Evolutionary conservation across 768 basidiomycete species (phyloP).

Genomic region (Strobilomyces dryophilus): DNA sequence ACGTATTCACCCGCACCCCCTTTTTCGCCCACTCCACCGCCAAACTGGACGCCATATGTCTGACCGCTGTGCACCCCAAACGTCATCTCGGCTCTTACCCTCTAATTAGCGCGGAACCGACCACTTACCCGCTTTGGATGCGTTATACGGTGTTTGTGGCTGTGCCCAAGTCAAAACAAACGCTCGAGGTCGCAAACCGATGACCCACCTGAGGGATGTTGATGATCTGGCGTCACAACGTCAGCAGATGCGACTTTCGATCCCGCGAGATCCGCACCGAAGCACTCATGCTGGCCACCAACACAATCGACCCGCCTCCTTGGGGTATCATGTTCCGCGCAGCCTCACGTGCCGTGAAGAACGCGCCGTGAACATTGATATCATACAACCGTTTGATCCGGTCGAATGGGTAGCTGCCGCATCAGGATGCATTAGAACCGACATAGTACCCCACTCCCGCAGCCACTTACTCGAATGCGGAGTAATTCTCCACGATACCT

Average conservation of each 20-base stretch:
- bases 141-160: slow-evolving; percentile 94
- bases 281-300: slow-evolving; percentile 91
- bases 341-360: slow-evolving; percentile 95
- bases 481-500: slow-evolving; percentile 87
- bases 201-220: slow-evolving; percentile 76
- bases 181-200: neutral
- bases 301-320: slow-evolving; percentile 74
- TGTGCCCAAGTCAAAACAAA: slow-evolving; percentile 25
- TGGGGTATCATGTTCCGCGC: slow-evolving; percentile 86
- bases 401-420: slow-evolving; percentile 81
- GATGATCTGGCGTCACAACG: slow-evolving; percentile 52
- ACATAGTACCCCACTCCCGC: neutral
- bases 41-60: slow-evolving; percentile 89
- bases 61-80: slow-evolving; percentile 56
- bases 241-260: slow-evolving; percentile 1
- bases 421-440: slow-evolving; percentile 7
- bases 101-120: neutral
- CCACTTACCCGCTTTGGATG: slow-evolving; percentile 79
- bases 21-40: slow-evolving; percentile 96
- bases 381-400: slow-evolving; percentile 82
- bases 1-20: slow-evolving; percentile 79
- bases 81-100: neutral
- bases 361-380: slow-evolving; percentile 91
- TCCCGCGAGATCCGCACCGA: slow-evolving; percentile 47
- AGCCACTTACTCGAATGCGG: slow-evolving; percentile 72